A percentile compares a stretch with the other conserved stretches of the same genome.
Evolutionary conservation across 495 filamentous ascomycete species (phyloP).

Genomic region (Aspergillus ellipticus): DNA sequence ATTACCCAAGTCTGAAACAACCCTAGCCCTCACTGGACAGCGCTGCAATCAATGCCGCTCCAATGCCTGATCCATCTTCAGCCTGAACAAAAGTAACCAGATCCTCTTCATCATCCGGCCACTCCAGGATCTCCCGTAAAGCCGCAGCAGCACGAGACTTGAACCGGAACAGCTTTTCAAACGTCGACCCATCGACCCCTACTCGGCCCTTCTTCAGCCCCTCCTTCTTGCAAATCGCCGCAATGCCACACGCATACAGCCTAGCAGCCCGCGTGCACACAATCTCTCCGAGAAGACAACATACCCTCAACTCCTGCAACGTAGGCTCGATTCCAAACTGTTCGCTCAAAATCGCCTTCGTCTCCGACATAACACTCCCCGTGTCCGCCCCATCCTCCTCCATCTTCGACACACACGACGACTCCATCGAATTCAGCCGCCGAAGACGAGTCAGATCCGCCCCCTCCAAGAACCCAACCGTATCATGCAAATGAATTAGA

Average conservation of each 20-base stretch:
- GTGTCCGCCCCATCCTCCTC: constrained; percentile 57
- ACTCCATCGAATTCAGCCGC: constrained; percentile 72
- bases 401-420: constrained; percentile 73
- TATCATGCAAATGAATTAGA: constrained; percentile 33
- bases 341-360: constrained; percentile 65
- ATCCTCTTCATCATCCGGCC: constrained; percentile 1
- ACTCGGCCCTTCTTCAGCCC: constrained; percentile 72
- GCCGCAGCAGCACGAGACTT: constrained; percentile 75
- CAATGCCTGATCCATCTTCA: constrained; percentile 10
- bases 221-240: constrained; percentile 90
- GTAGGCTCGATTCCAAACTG: constrained; percentile 61
- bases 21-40: background rate
- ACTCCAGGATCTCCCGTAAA: constrained; percentile 44
- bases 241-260: constrained; percentile 85
- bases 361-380: constrained; percentile 29
- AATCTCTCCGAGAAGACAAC: constrained; percentile 75
- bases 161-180: constrained; percentile 93
- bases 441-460: constrained; percentile 55
- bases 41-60: constrained; percentile 6
- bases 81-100: constrained; percentile 3
- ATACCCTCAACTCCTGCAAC: constrained; percentile 72
- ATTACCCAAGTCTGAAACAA: no score
- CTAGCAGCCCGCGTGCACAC: constrained; percentile 86
- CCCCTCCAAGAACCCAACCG: constrained; percentile 28
- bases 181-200: constrained; percentile 89